Conservation (phyloP, 768 basidiomycete genomes). For the Termitomyces bulborhizus region DNA sequence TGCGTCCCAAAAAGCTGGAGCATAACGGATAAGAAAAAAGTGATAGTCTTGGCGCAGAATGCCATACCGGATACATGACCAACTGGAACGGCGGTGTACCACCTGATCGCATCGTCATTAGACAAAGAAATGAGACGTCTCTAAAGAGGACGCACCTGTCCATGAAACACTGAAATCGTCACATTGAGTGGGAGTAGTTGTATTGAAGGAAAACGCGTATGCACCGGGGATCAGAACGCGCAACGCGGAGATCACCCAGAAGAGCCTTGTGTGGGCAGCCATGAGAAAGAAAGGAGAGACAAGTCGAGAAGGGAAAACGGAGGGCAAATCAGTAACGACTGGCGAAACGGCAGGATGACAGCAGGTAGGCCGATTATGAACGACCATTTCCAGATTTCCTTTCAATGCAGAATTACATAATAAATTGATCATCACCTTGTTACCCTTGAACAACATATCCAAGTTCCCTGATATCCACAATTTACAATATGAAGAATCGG, state of each 20-base stretch:
- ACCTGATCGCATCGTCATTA: constrained; percentile 29
- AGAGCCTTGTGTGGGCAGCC: not conserved
- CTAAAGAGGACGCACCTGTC: constrained; percentile 39
- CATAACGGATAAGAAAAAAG: constrained; percentile 6
- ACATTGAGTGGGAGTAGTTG: constrained; percentile 47
- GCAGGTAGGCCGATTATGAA: not conserved
- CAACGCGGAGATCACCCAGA: constrained; percentile 19
- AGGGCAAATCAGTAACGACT: constrained; percentile 4
- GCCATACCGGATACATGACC: constrained; percentile 45
- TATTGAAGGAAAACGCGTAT: constrained; percentile 41
- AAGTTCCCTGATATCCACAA: too few species aligned
- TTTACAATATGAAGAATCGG: not conserved
- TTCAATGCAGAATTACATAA: constrained; percentile 7
- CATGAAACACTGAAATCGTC: constrained; percentile 56
- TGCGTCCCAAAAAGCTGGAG: constrained; percentile 48
- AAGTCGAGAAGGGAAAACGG: constrained; percentile 13
- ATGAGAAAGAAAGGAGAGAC: constrained; percentile 15
- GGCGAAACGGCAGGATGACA: not conserved
- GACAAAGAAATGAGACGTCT: constrained; percentile 3
- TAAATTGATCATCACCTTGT: constrained; percentile 6
- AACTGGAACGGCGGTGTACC: constrained; percentile 50
- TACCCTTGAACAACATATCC: too few species aligned
- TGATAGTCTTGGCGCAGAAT: not conserved
- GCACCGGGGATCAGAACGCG: constrained; percentile 17
- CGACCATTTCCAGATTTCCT: not conserved